Base-by-base conservation (phyloP, 2,329 filamentous ascomycete species). In the Penicillium sp. region DNA sequence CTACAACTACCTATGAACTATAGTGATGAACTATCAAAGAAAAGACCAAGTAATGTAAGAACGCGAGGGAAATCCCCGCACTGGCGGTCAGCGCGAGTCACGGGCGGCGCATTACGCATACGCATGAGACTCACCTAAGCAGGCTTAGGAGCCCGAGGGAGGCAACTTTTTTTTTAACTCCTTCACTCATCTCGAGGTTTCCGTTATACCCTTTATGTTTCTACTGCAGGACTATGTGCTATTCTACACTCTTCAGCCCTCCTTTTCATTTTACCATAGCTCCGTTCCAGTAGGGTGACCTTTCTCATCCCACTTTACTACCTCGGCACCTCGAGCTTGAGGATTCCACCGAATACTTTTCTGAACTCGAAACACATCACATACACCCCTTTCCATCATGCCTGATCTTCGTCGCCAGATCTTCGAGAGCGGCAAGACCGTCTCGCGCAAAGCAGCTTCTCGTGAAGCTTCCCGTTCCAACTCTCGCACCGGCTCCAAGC, bases 371-470 rank as follows among this genome's bases (percentile, higher is more conserved):
- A 38, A 9, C 9, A 4, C 35, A 20, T 38, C 33, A 36, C n/a
- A 9, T 9, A 36, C n/a, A 20, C 14, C 22, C 33, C 30, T 39
- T 27, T 28, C 33, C 63, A 73, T 27, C 46, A 78, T 78, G 76
- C 75, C 73, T 41, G 75, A 78, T 60, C 68, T 77, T 47, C 72
- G 82, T 57, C 79, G 82, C 61, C 79, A 82, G 64, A 82, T 81
- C 50, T 78, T 85, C 35, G 83, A 86, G 74, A 83, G 81, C 72
- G 77, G 80, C 67, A 87, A 87, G 73, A 87, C 83, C 18, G 72
- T 82, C 42, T 86, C 84, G 46, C 80, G 80, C 62, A 86, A 86
- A 65, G 81, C 81, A 31, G 78, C 76, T 47, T 82, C 81, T 24
- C 76, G 77, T 53, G 74, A 79, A 51, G 76, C 74, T 39, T 84